Evolutionary conservation across 2,329 filamentous ascomycete genomes (phyloP).

Genomic region (Verticillium nubilum): DNA sequence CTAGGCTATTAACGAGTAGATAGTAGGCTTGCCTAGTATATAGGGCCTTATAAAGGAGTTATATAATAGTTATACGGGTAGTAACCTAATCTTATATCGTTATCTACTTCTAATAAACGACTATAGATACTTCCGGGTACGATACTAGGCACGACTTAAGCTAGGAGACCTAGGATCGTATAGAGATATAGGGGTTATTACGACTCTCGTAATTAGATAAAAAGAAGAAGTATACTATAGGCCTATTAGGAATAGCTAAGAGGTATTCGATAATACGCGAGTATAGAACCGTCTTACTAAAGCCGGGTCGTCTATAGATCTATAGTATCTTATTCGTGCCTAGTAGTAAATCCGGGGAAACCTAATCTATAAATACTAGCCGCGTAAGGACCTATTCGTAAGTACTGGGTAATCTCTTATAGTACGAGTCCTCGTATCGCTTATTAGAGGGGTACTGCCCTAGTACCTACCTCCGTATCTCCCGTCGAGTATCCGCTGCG

Average conservation of each 20-base stretch:
- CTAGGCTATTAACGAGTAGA: slow-evolving; percentile 25
- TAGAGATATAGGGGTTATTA: slow-evolving; percentile 16
- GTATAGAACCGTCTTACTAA: slow-evolving; percentile 27
- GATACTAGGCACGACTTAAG: no score
- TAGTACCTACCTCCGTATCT: slow-evolving; percentile 11
- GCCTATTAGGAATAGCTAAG: accelerated
- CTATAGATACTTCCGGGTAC: slow-evolving; percentile 3
- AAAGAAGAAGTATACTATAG: slow-evolving; percentile 24
- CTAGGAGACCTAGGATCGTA: slow-evolving; percentile 24
- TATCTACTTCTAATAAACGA: slow-evolving; percentile 1
- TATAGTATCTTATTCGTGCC: slow-evolving; percentile 17
- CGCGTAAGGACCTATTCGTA: slow-evolving; percentile 20
- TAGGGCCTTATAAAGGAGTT: slow-evolving; percentile 12
- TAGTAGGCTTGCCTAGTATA: slow-evolving; percentile 9
- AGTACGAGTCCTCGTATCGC: slow-evolving; percentile 13
- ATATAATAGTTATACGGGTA: slow-evolving; percentile 10
- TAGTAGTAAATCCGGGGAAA: not conserved
- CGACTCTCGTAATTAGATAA: slow-evolving; percentile 19
- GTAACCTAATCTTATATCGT: slow-evolving; percentile 3
- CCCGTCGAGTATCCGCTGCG: slow-evolving; percentile 4
- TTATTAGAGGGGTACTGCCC: slow-evolving; percentile 3
- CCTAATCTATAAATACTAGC: slow-evolving; percentile 12
- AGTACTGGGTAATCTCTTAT: slow-evolving; percentile 16
- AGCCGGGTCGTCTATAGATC: slow-evolving; percentile 23
- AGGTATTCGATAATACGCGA: slow-evolving; percentile 21